Conservation (phyloP, 2,329 filamentous ascomycete species). For the Camillea tinctor region DNA sequence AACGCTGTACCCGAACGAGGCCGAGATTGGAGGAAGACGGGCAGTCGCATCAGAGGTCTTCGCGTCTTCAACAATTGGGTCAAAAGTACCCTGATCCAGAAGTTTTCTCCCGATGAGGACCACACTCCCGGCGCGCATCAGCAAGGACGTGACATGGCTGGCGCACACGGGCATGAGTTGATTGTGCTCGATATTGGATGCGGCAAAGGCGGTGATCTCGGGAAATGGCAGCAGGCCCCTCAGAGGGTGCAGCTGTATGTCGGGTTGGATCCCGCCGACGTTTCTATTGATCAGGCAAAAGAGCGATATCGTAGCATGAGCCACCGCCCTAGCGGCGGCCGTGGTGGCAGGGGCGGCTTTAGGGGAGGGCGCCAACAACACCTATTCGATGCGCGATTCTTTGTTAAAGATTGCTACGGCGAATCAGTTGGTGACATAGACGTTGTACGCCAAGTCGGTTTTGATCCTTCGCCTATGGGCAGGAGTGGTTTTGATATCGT, state of each 20-base stretch:
- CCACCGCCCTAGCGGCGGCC: constrained; percentile 52
- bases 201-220: constrained; percentile 92
- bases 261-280: constrained; percentile 86
- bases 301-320: constrained; percentile 78
- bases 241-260: constrained; percentile 91
- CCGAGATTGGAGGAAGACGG: constrained; percentile 89
- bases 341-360: constrained; percentile 47
- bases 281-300: constrained; percentile 86
- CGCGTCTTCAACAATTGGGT: constrained; percentile 98
- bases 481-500: constrained; percentile 91
- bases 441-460: constrained; percentile 83
- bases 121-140: constrained; percentile 61
- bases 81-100: constrained; percentile 96
- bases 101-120: constrained; percentile 83
- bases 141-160: constrained; percentile 40
- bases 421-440: constrained; percentile 78
- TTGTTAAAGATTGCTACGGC: constrained; percentile 89
- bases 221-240: constrained; percentile 95
- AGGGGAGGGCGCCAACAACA: constrained; percentile 49
- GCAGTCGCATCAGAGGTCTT: constrained; percentile 91
- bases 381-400: constrained; percentile 83
- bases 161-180: constrained; percentile 57
- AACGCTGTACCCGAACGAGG: constrained; percentile 93
- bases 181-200: constrained; percentile 92
- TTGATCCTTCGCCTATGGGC: constrained; percentile 72